Percentiles rank a stretch among this genome's conserved stretches.
phyloP scores from a whole-genome alignment of 2,329 filamentous ascomycete genomes.

The Pestalotiopsis sp. region DNA sequence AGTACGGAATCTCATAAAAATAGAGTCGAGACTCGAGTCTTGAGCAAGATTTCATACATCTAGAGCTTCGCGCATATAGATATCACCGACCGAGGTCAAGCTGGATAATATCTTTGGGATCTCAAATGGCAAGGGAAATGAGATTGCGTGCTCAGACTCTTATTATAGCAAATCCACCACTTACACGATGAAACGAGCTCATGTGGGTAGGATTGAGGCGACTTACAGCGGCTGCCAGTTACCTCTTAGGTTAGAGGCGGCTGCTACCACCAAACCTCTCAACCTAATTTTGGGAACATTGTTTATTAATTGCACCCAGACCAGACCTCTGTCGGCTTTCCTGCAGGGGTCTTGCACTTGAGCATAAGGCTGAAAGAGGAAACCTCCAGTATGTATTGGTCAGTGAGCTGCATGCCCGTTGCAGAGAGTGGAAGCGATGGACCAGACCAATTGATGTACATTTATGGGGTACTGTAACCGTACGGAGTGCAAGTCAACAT shows the following conservation, averaged over 20 bases:
- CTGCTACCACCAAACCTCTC: neutral
- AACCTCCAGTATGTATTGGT: neutral
- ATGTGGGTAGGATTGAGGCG: neutral
- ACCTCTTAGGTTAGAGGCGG: neutral
- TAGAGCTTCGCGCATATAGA: too few species aligned
- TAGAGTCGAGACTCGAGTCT: too few species aligned
- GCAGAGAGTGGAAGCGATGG: too few species aligned
- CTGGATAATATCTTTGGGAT: too few species aligned
- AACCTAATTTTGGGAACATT: neutral
- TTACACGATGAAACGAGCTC: neutral
- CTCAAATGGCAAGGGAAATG: neutral
- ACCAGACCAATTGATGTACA: too few species aligned
- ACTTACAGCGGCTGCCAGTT: neutral
- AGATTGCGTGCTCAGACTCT: too few species aligned
- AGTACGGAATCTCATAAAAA: too few species aligned
- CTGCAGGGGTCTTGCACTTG: neutral
- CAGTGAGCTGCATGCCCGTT: neutral
- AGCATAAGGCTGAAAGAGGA: neutral
- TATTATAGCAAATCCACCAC: neutral
- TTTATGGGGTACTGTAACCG: too few species aligned
- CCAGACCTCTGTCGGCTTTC: neutral
- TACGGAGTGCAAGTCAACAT: too few species aligned
- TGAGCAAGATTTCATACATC: too few species aligned
- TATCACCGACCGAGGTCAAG: too few species aligned
- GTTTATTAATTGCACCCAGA: neutral